These are phyloP conservation scores for Pilobolus umbonatus DNA, from an alignment of 192 early-diverging fungal species.

Conservation along the genomic window DNA sequence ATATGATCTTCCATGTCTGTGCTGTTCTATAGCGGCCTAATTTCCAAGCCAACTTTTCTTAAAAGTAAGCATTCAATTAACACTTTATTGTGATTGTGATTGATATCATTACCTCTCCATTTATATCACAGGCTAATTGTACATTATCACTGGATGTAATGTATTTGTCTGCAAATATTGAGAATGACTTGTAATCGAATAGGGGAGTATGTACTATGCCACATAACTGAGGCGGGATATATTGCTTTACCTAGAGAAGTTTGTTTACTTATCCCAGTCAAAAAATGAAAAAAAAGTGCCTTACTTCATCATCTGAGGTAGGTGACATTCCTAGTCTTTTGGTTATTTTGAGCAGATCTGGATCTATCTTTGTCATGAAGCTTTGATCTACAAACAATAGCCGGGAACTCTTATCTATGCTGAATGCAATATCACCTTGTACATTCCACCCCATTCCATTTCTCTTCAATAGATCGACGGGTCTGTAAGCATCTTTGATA, in stretches of 20 bases:
- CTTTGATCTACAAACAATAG: slow-evolving; percentile 33
- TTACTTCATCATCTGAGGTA: slow-evolving; percentile 12
- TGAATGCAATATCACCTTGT: slow-evolving; percentile 62
- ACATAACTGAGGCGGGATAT: slow-evolving; percentile 36
- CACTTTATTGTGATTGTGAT: too few relatives aligned
- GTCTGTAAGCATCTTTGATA: slow-evolving; percentile 43
- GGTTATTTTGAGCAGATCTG: not conserved
- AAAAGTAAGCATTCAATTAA: too few relatives aligned
- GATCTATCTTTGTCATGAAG: slow-evolving; percentile 12
- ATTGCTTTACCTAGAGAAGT: slow-evolving; percentile 17
- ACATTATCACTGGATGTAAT: slow-evolving; percentile 43
- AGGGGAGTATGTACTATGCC: slow-evolving; percentile 41
- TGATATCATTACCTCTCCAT: slow-evolving; percentile 48
- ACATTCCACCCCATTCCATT: slow-evolving; percentile 59
- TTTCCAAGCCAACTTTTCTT: too few relatives aligned
- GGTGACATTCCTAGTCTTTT: slow-evolving; percentile 2
- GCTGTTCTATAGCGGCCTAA: slow-evolving; percentile 54
- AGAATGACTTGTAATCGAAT: slow-evolving; percentile 66
- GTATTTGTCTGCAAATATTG: slow-evolving; percentile 66
- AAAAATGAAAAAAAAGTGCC: not conserved
- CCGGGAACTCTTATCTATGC: slow-evolving; percentile 42
- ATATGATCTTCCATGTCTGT: slow-evolving; percentile 74
- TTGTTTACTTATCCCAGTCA: not conserved
- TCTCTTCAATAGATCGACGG: slow-evolving; percentile 44
- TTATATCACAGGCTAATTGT: slow-evolving; percentile 51